Base-by-base conservation (phyloP, 257 asterid species). In the Sherardia arvensis region DNA sequence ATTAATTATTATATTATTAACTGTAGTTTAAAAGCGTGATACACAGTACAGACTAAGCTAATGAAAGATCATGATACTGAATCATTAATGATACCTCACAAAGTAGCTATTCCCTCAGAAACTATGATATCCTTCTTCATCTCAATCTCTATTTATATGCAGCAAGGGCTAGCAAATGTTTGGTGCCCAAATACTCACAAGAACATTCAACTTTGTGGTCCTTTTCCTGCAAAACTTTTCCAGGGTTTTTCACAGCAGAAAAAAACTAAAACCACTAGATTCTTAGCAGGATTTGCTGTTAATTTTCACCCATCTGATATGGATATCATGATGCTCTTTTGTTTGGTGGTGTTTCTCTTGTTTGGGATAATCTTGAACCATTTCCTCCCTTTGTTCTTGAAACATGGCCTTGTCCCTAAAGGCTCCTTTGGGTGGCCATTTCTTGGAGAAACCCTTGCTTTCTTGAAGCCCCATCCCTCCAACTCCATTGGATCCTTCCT, bases 341-440 rank as follows among this genome's bases (percentile, higher is more conserved):
- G 72, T 30, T 40, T 73, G 15, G 61, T 75, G 45, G 83, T 77
- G 18, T 66, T 77, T 48, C 66, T 75, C 30, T 60, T 62, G 14
- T 55, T 78, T 65, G 84, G 84, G 43, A 10, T 74, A 32, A 71
- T 74, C 27, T 71, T 82, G 66, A 65, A 79, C 80, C 92, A 87
- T 78, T 87, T 82, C 73, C 76, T 77, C 71, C 95, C 95, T 47
- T 77, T 84, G 81, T 73, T 82, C 64, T 23, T 69, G 60, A 76
- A 77, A 26, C 65, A 60, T 55, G 70, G 68, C n/a, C 38, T 55
- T 48, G 29, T 85, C 38, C 95, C 92, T 1, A 74, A 65, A 65
- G 95, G 95, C 10, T 73, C 79, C 36, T 87, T 87, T 55, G 95
- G 95, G 3, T 87, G 87, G 87, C 95, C 92, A 17, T 58, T 87